phyloP scores from a whole-genome alignment of 176 grass and related monocot species.

The Triticum aestivum region DNA sequence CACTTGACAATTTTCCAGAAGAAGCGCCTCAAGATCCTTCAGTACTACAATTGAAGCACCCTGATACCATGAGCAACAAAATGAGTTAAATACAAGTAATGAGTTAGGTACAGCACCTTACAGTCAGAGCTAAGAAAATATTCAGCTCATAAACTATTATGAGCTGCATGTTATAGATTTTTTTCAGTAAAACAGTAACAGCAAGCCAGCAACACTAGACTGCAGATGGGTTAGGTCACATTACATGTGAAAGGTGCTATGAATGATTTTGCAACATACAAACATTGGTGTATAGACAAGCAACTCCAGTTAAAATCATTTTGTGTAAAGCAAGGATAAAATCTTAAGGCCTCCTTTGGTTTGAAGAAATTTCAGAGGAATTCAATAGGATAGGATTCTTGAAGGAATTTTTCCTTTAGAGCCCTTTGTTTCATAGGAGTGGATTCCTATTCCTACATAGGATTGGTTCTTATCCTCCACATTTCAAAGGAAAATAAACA shows the following conservation, averaged over 20 bases:
- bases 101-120: not conserved
- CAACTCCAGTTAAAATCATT: not conserved
- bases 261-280: not conserved
- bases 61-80: conserved; percentile 47
- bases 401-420: no score
- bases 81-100: not conserved
- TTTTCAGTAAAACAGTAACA: conserved; percentile 9
- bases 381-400: no score
- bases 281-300: not conserved
- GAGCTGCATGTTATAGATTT: not conserved
- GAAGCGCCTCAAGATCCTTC: conserved; percentile 67
- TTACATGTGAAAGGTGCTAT: not conserved
- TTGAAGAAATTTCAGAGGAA: no score
- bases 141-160: not conserved
- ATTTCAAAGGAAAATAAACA: no score
- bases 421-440: no score
- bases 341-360: not conserved
- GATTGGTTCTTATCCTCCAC: no score
- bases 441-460: no score
- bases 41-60: conserved; percentile 66
- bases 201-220: not conserved
- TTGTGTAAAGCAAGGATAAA: not conserved
- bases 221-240: not conserved
- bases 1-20: conserved; percentile 77
- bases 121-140: not conserved